Evolutionary conservation across 2,329 filamentous ascomycete species (phyloP).

Genomic region (Microsporum canis): DNA sequence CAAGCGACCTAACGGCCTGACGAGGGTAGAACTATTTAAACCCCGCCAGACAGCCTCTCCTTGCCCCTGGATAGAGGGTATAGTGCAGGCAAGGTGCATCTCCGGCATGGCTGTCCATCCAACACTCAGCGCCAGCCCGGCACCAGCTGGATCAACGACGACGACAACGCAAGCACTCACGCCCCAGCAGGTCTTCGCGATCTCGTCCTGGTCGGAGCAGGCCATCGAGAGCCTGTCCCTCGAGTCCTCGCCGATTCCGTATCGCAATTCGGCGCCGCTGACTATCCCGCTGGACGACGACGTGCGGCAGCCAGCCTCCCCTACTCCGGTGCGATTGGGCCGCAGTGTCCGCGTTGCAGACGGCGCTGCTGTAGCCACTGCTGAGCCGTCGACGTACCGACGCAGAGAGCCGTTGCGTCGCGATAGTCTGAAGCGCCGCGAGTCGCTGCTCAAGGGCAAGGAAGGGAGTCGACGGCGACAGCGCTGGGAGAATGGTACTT

Average conservation of each 20-base stretch:
- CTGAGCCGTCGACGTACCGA: conserved; percentile 30
- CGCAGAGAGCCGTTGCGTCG: conserved; percentile 19
- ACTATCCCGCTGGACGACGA: conserved; percentile 64
- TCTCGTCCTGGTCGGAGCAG: conserved; percentile 55
- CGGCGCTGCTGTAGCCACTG: neutral
- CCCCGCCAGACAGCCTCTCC: neutral
- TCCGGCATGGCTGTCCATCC: conserved; percentile 36
- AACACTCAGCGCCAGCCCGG: conserved; percentile 16
- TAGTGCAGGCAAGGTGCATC: neutral
- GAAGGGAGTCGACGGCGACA: conserved; percentile 78
- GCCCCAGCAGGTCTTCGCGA: conserved; percentile 41
- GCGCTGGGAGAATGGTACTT: conserved; percentile 82
- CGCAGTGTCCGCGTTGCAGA: conserved; percentile 21
- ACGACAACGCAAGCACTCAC: conserved; percentile 21
- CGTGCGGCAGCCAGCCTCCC: conserved; percentile 14
- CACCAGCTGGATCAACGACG: neutral
- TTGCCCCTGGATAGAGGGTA: too few relatives aligned
- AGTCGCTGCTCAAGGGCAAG: conserved; percentile 74
- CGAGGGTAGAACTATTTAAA: neutral
- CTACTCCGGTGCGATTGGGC: conserved; percentile 3
- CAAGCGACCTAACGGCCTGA: neutral
- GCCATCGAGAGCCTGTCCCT: conserved; percentile 27
- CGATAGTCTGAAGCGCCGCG: conserved; percentile 52
- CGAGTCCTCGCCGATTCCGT: conserved; percentile 3
- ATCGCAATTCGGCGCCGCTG: conserved; percentile 44